A percentile compares a stretch with the other conserved stretches of the same genome.
Evolutionary conservation across 1,284 basidiomycete genomes (phyloP).

Genomic region (Tilletia walkeri): DNA sequence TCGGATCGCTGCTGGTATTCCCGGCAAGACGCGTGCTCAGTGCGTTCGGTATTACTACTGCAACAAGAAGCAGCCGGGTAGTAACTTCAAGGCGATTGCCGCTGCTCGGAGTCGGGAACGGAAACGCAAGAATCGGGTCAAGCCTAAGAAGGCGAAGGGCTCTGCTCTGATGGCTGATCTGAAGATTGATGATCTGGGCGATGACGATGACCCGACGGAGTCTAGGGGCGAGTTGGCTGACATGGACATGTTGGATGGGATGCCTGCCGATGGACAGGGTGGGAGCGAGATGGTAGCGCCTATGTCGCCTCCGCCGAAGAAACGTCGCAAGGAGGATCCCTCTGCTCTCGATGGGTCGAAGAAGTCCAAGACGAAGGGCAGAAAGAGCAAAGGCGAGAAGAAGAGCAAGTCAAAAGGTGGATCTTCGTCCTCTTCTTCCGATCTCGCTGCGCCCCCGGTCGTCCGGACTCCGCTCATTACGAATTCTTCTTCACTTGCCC

Average conservation of each 20-base stretch:
- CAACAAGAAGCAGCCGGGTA: conserved; percentile 71
- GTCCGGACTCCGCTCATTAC: conserved; percentile 16
- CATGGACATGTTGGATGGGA: conserved; percentile 16
- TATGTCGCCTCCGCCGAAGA: not conserved
- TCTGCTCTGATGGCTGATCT: conserved; percentile 54
- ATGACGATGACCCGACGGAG: conserved; percentile 36
- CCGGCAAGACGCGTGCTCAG: conserved; percentile 81
- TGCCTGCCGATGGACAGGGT: not conserved
- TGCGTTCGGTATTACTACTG: conserved; percentile 93
- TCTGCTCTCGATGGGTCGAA: conserved; percentile 18
- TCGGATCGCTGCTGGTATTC: conserved; percentile 72
- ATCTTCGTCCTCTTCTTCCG: not conserved
- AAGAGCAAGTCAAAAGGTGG: conserved; percentile 19
- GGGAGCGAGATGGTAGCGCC: not conserved
- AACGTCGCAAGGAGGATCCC: conserved; percentile 16
- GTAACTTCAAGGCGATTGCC: conserved; percentile 51
- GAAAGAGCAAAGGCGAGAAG: conserved; percentile 30
- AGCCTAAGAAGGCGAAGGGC: conserved; percentile 55
- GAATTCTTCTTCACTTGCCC: conserved; percentile 14
- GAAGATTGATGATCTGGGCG: conserved; percentile 52
- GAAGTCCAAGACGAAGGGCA: conserved; percentile 27
- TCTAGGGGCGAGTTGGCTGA: conserved; percentile 31
- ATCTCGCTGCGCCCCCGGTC: not conserved
- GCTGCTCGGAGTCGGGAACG: conserved; percentile 49
- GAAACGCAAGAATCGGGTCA: conserved; percentile 49